Conservation (phyloP, 768 basidiomycete genomes). For the Clathrus columnatus region DNA sequence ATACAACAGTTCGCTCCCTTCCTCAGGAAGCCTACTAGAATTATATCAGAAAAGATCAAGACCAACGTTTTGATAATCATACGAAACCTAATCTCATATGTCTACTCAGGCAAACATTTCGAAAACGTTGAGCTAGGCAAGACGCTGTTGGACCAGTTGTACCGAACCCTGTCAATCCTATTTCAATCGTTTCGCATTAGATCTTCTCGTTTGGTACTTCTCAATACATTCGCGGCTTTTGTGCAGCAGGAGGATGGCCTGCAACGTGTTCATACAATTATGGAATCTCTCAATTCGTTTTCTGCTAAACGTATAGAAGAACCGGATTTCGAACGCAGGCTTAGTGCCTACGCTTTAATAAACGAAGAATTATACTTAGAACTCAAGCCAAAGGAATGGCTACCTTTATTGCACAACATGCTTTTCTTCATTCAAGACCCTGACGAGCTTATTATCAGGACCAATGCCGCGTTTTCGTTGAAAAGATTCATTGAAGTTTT, state of each 20-base stretch:
- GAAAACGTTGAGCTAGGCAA: conserved; percentile 43
- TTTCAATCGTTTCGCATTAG: conserved; percentile 72
- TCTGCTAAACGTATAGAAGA: conserved; percentile 78
- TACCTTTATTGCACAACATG: conserved; percentile 75
- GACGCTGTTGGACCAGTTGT: conserved; percentile 41
- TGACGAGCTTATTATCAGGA: conserved; percentile 78
- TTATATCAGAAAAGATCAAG: conserved; percentile 82
- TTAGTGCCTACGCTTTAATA: conserved; percentile 63
- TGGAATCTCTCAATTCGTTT: conserved; percentile 76
- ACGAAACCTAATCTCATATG: conserved; percentile 53
- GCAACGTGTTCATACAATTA: conserved; percentile 39
- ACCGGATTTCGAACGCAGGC: conserved; percentile 83
- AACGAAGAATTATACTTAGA: conserved; percentile 55
- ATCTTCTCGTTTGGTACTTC: conserved; percentile 58
- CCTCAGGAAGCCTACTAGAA: conserved; percentile 63
- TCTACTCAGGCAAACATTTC: conserved; percentile 26
- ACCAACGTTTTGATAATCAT: conserved; percentile 68
- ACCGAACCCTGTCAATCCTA: conserved; percentile 60
- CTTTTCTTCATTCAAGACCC: conserved; percentile 84
- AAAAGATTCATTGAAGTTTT: conserved; percentile 68
- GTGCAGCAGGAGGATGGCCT: conserved; percentile 32
- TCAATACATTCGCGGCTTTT: conserved; percentile 53
- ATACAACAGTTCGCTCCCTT: conserved; percentile 69
- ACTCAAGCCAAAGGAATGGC: conserved; percentile 55
- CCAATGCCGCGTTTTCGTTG: conserved; percentile 66